These are phyloP conservation scores for Salvia sclarea DNA, from an alignment of 305 asterid genomes.

Conservation along the genomic window DNA sequence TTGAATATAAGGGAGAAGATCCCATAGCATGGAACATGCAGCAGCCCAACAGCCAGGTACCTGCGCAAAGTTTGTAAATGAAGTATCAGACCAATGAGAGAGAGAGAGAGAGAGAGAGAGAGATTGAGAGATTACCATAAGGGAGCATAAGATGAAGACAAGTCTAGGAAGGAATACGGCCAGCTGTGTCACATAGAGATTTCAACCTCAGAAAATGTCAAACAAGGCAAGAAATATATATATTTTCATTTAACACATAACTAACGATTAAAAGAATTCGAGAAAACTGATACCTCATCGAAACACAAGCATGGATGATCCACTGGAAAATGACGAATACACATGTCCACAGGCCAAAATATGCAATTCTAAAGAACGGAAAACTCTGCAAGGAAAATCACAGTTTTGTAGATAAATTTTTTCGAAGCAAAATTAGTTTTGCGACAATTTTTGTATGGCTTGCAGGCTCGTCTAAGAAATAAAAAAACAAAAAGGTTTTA, in stretches of 20 bases:
- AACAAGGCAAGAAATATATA: background rate
- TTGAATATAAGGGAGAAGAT: slow-evolving; percentile 51
- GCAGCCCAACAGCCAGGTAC: slow-evolving; percentile 64
- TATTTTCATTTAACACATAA: background rate
- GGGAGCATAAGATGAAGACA: slow-evolving; percentile 74
- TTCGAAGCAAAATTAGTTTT: background rate
- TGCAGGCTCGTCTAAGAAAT: background rate
- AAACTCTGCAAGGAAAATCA: slow-evolving; percentile 55
- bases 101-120: slow-evolving; percentile 38
- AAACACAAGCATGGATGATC: slow-evolving; percentile 70
- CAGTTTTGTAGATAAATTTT: background rate
- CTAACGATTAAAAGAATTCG: background rate
- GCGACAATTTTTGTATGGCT: background rate
- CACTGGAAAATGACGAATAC: slow-evolving; percentile 79
- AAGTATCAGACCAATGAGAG: background rate
- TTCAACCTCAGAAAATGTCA: background rate
- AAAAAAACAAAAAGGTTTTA: background rate
- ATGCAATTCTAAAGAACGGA: slow-evolving; percentile 83
- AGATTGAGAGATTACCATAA: slow-evolving; percentile 47
- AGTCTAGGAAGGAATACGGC: slow-evolving; percentile 88
- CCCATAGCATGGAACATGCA: slow-evolving; percentile 62
- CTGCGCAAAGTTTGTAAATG: slow-evolving; percentile 43
- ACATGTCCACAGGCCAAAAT: slow-evolving; percentile 72
- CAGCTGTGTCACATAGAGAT: slow-evolving; percentile 53
- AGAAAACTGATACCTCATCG: slow-evolving; percentile 45